Conservation (phyloP, 202 grass and related monocot species). For the Carex arenaria region DNA sequence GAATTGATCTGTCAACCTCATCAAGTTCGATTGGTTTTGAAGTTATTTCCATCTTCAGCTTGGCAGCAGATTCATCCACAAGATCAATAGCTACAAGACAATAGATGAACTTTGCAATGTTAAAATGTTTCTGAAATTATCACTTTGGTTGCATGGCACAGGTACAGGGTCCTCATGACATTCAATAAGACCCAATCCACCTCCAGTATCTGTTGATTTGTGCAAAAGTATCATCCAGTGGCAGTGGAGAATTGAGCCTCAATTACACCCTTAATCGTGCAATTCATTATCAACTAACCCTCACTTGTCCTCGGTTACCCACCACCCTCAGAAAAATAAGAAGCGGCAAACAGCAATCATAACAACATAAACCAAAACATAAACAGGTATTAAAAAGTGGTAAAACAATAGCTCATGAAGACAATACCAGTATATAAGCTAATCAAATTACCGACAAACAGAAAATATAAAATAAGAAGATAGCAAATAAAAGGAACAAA, state of each 20-base stretch:
- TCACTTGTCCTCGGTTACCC: background rate
- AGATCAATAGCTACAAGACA: conserved; percentile 78
- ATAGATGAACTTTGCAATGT: background rate
- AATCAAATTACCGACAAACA: background rate
- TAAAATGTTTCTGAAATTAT: background rate
- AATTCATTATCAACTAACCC: background rate
- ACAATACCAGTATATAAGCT: conserved; percentile 2
- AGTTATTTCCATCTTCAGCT: conserved; percentile 98
- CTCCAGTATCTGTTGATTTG: background rate
- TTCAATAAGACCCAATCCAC: background rate
- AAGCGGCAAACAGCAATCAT: background rate
- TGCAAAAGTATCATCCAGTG: background rate
- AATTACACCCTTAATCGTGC: background rate
- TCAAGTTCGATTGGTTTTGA: conserved; percentile 93
- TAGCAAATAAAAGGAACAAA: background rate
- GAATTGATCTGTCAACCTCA: conserved; percentile 81
- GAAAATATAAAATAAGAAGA: background rate
- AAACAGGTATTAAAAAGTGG: background rate
- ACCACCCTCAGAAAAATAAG: background rate
- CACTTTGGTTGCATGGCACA: background rate
- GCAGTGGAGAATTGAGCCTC: background rate
- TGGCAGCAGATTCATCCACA: conserved; percentile 90
- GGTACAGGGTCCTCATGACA: background rate
- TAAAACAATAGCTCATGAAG: background rate
- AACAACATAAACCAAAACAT: background rate